A percentile compares a stretch with the other conserved stretches of the same genome.
phyloP scores from a whole-genome alignment of 106 monocot species.

The Dioscorea dumetorum region DNA sequence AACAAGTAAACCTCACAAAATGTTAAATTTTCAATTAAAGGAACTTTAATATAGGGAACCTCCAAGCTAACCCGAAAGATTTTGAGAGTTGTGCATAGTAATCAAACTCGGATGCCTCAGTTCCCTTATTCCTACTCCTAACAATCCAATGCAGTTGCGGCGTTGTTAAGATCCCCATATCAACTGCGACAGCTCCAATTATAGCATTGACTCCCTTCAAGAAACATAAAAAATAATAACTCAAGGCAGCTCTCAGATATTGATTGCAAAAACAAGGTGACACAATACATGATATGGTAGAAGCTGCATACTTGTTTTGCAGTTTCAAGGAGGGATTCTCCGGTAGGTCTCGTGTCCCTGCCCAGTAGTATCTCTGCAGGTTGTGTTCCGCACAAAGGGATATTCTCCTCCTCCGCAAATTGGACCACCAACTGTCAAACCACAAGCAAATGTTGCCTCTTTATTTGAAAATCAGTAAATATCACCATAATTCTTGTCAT shows the following conservation, averaged over 20 bases:
- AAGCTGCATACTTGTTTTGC: conserved; percentile 49
- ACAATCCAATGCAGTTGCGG: conserved; percentile 99
- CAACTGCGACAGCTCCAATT: conserved; percentile 57
- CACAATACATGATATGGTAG: neutral
- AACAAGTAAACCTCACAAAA: neutral
- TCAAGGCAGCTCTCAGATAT: neutral
- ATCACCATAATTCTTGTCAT: no score
- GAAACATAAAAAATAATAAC: neutral
- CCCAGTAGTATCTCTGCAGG: conserved; percentile 63
- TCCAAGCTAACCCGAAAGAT: conserved; percentile 56
- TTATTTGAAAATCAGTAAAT: no score
- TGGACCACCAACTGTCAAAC: conserved; percentile 47
- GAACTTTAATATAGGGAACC: neutral
- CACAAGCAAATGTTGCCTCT: no score
- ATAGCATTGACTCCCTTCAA: conserved; percentile 66
- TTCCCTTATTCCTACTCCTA: conserved; percentile 59
- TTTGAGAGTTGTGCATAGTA: conserved; percentile 70
- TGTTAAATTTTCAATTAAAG: no score
- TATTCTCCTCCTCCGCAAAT: conserved; percentile 61
- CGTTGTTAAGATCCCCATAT: conserved; percentile 91
- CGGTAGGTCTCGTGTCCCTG: conserved; percentile 93
- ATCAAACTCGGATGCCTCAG: conserved; percentile 54
- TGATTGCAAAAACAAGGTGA: neutral
- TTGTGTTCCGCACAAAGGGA: conserved; percentile 44
- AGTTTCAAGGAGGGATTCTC: conserved; percentile 65